These are phyloP conservation scores for Saccharomyces paradoxus DNA, from an alignment of 805 yeast genomes.

Conservation along the genomic window DNA sequence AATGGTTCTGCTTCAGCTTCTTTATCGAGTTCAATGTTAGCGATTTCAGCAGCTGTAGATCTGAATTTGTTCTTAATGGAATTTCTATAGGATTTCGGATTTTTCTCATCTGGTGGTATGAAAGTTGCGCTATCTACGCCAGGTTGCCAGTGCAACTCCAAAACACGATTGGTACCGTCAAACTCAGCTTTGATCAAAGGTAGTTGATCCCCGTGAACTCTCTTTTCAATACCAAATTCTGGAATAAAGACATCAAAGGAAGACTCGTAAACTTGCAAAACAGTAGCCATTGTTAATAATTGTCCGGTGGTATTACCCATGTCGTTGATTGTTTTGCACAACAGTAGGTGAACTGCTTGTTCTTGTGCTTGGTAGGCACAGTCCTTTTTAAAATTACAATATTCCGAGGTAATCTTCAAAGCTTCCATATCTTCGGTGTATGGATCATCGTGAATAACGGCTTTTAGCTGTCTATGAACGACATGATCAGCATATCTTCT, in stretches of 20 bases:
- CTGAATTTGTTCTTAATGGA: constrained; percentile 73
- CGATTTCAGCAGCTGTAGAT: constrained; percentile 65
- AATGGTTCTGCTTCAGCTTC: constrained; percentile 17
- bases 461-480: constrained; percentile 85
- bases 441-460: constrained; percentile 41
- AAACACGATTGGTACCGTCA: constrained; percentile 53
- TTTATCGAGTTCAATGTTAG: constrained; percentile 36
- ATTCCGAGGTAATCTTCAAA: constrained; percentile 75
- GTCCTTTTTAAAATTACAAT: constrained; percentile 91
- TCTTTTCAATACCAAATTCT: constrained; percentile 87
- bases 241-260: constrained; percentile 91
- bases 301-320: constrained; percentile 71
- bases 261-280: constrained; percentile 88
- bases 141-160: constrained; percentile 87
- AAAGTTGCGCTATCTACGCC: constrained; percentile 89
- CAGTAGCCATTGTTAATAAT: constrained; percentile 74
- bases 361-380: constrained; percentile 90
- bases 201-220: constrained; percentile 95
- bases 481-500: constrained; percentile 87
- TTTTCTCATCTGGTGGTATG: constrained; percentile 83
- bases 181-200: constrained; percentile 91
- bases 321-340: constrained; percentile 76
- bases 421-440: constrained; percentile 54
- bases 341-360: constrained; percentile 80
- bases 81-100: constrained; percentile 64